A percentile compares a stretch with the other conserved stretches of the same genome.
phyloP scores from a whole-genome alignment of 2,329 filamentous ascomycete species.

The Colletotrichum ledebouriae region DNA sequence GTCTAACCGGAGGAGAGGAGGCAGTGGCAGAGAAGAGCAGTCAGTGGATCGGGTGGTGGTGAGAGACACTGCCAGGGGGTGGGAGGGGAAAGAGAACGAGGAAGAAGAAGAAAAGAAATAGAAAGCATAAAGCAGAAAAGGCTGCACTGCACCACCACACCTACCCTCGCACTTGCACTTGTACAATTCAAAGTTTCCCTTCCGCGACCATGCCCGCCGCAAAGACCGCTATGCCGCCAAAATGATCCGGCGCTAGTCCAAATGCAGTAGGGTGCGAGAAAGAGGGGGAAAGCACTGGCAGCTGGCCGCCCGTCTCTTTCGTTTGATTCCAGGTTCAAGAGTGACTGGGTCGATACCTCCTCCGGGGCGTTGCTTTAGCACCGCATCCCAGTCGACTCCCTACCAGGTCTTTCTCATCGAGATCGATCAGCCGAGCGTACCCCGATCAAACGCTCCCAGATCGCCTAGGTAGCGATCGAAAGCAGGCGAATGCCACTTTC shows the following conservation, averaged over 20 bases:
- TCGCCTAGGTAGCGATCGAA: slow-evolving; percentile 43
- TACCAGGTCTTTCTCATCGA: slow-evolving; percentile 39
- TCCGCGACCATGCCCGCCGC: slow-evolving; percentile 14
- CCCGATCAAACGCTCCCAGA: slow-evolving; percentile 43
- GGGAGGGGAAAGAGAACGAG: too few relatives aligned
- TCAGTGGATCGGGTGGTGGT: too few relatives aligned
- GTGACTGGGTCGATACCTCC: slow-evolving; percentile 27
- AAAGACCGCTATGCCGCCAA: neutral
- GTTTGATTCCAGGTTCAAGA: slow-evolving; percentile 11
- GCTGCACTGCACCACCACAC: too few relatives aligned
- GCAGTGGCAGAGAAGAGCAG: too few relatives aligned
- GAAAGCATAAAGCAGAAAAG: too few relatives aligned
- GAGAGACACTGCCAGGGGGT: too few relatives aligned
- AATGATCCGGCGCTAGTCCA: slow-evolving; percentile 3
- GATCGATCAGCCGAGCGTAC: slow-evolving; percentile 45
- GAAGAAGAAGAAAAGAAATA: too few relatives aligned
- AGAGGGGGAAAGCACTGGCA: slow-evolving; percentile 8
- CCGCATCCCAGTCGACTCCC: slow-evolving; percentile 5
- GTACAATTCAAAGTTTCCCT: neutral
- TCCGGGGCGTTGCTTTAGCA: slow-evolving; percentile 16
- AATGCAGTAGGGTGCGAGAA: slow-evolving; percentile 26
- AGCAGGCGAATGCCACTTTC: slow-evolving; percentile 39
- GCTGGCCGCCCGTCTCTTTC: slow-evolving; percentile 16
- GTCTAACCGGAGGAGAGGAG: neutral
- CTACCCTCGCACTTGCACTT: neutral